Percentiles rank a stretch among this genome's conserved stretches.
Conservation (phyloP, 1,284 basidiomycete species). For the Naganishia cerealis region DNA sequence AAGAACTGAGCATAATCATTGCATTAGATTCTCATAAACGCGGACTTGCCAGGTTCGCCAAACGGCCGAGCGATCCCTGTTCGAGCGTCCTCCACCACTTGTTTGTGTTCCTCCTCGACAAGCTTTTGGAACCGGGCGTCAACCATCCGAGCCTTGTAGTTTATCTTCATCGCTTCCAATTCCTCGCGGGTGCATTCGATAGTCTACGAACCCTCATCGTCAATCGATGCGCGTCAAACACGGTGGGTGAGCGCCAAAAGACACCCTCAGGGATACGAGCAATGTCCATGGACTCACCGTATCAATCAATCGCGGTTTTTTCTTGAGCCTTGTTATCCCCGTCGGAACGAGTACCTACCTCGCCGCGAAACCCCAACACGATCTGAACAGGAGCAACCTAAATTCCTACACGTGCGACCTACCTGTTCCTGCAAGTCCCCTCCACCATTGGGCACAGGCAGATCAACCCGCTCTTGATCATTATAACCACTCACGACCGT, state of each 20-base stretch:
- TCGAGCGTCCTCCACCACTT: slow-evolving; percentile 7
- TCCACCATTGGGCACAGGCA: not conserved
- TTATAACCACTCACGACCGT: too few relatives aligned
- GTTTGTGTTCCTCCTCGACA: slow-evolving; percentile 4
- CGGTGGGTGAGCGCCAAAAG: too few relatives aligned
- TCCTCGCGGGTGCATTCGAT: slow-evolving; percentile 23
- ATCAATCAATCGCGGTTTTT: slow-evolving; percentile 13
- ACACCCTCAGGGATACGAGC: too few relatives aligned
- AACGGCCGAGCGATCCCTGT: slow-evolving; percentile 19
- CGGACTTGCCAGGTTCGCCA: not conserved
- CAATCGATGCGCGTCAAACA: too few relatives aligned
- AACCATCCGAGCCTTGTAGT: slow-evolving; percentile 24
- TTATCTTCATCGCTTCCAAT: slow-evolving; percentile 13
- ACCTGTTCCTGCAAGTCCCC: slow-evolving; percentile 1
- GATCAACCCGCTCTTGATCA: too few relatives aligned
- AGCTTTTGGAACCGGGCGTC: slow-evolving; percentile 3
- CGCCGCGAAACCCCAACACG: too few relatives aligned
- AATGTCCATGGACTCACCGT: too few relatives aligned
- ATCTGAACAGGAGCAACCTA: not conserved
- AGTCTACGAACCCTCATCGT: not conserved
- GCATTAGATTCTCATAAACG: not conserved
- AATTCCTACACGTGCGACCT: too few relatives aligned
- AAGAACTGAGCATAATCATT: too few relatives aligned
- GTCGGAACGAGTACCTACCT: not conserved
- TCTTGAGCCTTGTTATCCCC: not conserved